Base-by-base conservation (phyloP, 129 eudicot genomes). In the Pittosporum tobira region DNA sequence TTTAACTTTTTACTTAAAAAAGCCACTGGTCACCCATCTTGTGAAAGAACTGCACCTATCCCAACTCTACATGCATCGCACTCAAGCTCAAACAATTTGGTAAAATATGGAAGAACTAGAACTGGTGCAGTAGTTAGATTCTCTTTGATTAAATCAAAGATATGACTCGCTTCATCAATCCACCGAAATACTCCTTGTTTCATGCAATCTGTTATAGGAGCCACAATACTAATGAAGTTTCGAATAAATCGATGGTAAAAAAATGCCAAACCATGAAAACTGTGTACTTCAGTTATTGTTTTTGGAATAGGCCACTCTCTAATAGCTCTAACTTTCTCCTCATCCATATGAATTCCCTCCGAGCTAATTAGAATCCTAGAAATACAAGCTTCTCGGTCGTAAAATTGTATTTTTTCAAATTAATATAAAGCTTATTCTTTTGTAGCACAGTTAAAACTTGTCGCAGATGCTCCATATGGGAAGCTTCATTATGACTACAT, bases 31-130 rank as follows among this genome's bases (percentile, higher is more conserved):
- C 18, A 0, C 8, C 20, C 27, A 15, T n/a, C n/a, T 45, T 61
- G 55, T 3, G 8, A 13, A 0, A 61, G 19, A 0, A 45, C 15
- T 0, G 43, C 55, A 13, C 55, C 54, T n/a, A 61, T 61, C 0
- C 55, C 55, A 2, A 40, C 44, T 2, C 56, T 27, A 10, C 24
- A 24, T 5, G 66, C 55, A 62, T 46, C 56, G 27, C 66, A 45
- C n/a, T 61, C 55, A 6, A 44, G 13, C n/a, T 61, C 55, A 34
- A n/a, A n/a, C n/a, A n/a, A n/a, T n/a, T n/a, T n/a, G n/a, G n/a
- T n/a, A n/a, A n/a, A n/a, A n/a, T n/a, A 64, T 13, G 46, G 2
- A 62, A 22, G 0, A 29, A n/a, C 21, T 6, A 48, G 14, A 6
- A 62, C 11, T 6, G 67, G 57, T 0, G 57, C 28, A 0, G 22